These are phyloP conservation scores for Rhizoclosmatium sp. DNA, from an alignment of 192 early-diverging fungal genomes.

Conservation along the genomic window DNA sequence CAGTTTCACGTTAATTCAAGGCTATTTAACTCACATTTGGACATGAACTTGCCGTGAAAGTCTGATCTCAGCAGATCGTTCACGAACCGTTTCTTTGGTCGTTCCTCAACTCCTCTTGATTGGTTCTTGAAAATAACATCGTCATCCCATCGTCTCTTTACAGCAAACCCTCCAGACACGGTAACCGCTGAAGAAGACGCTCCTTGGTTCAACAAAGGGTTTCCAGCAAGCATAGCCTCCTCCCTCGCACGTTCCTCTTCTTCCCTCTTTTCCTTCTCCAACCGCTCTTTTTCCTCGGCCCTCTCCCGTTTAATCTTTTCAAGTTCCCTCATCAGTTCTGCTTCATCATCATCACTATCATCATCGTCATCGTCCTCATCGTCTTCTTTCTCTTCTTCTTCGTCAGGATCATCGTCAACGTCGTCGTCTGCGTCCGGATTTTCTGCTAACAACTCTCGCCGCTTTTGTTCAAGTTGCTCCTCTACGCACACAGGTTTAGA, in stretches of 20 bases:
- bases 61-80: constrained; percentile 96
- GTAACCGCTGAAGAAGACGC: constrained; percentile 27
- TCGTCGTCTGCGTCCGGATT: constrained; percentile 62
- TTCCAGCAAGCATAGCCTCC: constrained; percentile 75
- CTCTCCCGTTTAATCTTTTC: constrained; percentile 94
- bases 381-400: constrained; percentile 48
- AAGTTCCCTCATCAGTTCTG: constrained; percentile 71
- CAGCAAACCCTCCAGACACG: constrained; percentile 68
- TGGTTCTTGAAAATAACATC: constrained; percentile 99
- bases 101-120: constrained; percentile 83
- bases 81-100: constrained; percentile 92
- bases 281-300: constrained; percentile 87
- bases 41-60: constrained; percentile 97
- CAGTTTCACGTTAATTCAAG: background rate
- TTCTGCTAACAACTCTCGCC: constrained; percentile 64
- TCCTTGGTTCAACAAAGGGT: constrained; percentile 79
- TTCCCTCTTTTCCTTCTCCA: constrained; percentile 72
- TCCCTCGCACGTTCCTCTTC: constrained; percentile 65
- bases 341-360: constrained; percentile 92
- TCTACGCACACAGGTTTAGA: background rate
- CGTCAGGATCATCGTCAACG: constrained; percentile 47
- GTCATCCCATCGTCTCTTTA: constrained; percentile 96
- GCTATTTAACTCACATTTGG: constrained; percentile 60
- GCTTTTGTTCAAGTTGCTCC: constrained; percentile 58
- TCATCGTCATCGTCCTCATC: constrained; percentile 56